phyloP scores from a whole-genome alignment of 1,284 basidiomycete species.

The Leccinum pachyderme region DNA sequence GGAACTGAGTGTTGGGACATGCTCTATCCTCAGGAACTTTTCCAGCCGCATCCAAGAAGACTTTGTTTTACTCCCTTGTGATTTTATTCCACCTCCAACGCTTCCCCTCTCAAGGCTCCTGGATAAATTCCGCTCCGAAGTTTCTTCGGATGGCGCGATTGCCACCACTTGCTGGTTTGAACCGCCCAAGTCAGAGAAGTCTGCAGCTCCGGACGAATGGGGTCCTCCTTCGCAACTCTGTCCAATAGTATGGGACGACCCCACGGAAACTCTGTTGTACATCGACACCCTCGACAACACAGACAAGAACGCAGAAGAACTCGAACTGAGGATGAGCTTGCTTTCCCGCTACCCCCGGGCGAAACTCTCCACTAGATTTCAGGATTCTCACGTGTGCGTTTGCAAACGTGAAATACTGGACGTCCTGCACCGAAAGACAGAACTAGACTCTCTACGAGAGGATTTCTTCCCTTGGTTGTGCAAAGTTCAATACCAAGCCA shows the following conservation, averaged over 20 bases:
- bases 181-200: slow-evolving; percentile 51
- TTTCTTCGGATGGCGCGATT: slow-evolving; percentile 62
- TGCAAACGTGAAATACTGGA: slow-evolving; percentile 78
- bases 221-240: slow-evolving; percentile 41
- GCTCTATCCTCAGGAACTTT: slow-evolving; percentile 68
- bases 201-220: slow-evolving; percentile 62
- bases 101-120: slow-evolving; percentile 72
- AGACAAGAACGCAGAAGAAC: slow-evolving; percentile 67
- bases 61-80: slow-evolving; percentile 90
- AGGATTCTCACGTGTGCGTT: slow-evolving; percentile 90
- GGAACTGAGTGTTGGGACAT: slow-evolving; percentile 64
- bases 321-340: slow-evolving; percentile 72
- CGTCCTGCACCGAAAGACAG: slow-evolving; percentile 61
- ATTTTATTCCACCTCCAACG: slow-evolving; percentile 77
- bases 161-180: slow-evolving; percentile 81
- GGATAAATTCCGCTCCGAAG: slow-evolving; percentile 78
- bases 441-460: slow-evolving; percentile 78
- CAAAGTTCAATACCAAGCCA: slow-evolving; percentile 74
- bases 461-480: slow-evolving; percentile 90
- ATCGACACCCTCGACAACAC: slow-evolving; percentile 64
- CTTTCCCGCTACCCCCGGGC: slow-evolving; percentile 73
- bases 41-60: slow-evolving; percentile 71
- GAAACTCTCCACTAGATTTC: slow-evolving; percentile 66
- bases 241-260: slow-evolving; percentile 66
- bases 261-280: slow-evolving; percentile 66